Base-by-base conservation (phyloP, 1,284 basidiomycete genomes). In the Mrakiaceae sp. region DNA sequence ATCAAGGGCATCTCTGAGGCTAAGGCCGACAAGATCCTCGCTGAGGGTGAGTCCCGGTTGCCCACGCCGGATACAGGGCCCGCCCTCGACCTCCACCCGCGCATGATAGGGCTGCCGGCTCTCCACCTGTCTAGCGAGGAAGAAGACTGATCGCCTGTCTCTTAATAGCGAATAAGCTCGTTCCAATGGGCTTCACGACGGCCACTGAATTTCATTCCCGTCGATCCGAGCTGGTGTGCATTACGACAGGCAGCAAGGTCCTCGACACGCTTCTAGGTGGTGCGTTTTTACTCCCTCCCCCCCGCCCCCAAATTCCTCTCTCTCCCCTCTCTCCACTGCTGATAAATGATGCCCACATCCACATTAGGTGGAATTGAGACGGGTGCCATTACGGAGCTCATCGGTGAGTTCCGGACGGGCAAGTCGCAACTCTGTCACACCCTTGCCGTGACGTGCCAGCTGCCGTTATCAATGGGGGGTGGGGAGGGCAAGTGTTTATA, bases 371-470 rank as follows among this genome's bases (percentile, higher is more conserved):
- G 96, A 7, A 91, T 99, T 71, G 96, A 99, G 79, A 99, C 96
- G 10, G 96, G 96, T 51, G 89, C 93, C 1, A 97, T 99, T 74
- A 99, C 96, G 0, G 96, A 99, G 76, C 79, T 99, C 40, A 98
- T 97, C 78, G 96, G 96, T 70, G 96, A 99, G 78, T 99, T 98
- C 78, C 82, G 96, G 70, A 98, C 96, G 8, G 96, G 96, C 66
- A 98, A 99, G 78, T 96, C 92, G 49, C 96, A 99, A 74, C 83
- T 99, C 61, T 98, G 96, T 75, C 96, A 99, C 74, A 98, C 95
- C 0, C 83, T 99, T 49, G 93, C 96, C 0, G 96, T 98, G 12
- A 98, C 95, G 5, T 99, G 96, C 74, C 96, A 97, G 80, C 83
- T 98, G 7, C 96, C 96, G 0, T 87, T 95, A 56, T 88, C 85